A percentile compares a stretch with the other conserved stretches of the same genome.
Conservation (phyloP, 2,329 filamentous ascomycete genomes). For the Xylariaceae sp. region DNA sequence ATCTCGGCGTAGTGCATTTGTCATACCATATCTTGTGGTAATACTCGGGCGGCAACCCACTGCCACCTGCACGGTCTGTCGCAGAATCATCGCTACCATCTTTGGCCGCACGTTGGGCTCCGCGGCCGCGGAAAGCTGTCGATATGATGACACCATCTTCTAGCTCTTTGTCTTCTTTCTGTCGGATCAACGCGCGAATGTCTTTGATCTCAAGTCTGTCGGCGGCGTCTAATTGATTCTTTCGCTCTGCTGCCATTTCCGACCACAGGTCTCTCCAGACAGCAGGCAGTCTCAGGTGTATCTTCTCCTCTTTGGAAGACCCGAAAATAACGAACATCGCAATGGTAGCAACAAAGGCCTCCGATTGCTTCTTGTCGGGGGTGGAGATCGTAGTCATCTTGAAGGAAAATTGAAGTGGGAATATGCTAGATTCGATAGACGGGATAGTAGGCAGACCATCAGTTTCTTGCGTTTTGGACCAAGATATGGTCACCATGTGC, state of each 20-base stretch:
- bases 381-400: conserved; percentile 75
- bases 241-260: conserved; percentile 71
- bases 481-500: conserved; percentile 70
- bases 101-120: conserved; percentile 42
- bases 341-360: conserved; percentile 78
- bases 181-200: conserved; percentile 67
- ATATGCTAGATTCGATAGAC: conserved; percentile 44
- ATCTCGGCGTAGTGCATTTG: conserved; percentile 58
- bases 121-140: conserved; percentile 69
- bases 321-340: conserved; percentile 81
- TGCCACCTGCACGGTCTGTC: conserved; percentile 43
- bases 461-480: conserved; percentile 70
- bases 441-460: conserved; percentile 36
- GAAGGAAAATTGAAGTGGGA: conserved; percentile 58
- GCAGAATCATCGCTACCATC: conserved; percentile 49
- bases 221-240: conserved; percentile 64
- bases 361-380: conserved; percentile 75
- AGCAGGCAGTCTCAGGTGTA: conserved; percentile 72
- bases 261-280: conserved; percentile 84
- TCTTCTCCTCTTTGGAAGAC: conserved; percentile 78
- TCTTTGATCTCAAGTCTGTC: conserved; percentile 69
- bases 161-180: conserved; percentile 65
- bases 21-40: conserved; percentile 59
- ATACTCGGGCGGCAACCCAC: conserved; percentile 43
- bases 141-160: conserved; percentile 74